Conservation (phyloP, 108 stramenopile genomes). For the Pseudonitzschia multistriata region DNA sequence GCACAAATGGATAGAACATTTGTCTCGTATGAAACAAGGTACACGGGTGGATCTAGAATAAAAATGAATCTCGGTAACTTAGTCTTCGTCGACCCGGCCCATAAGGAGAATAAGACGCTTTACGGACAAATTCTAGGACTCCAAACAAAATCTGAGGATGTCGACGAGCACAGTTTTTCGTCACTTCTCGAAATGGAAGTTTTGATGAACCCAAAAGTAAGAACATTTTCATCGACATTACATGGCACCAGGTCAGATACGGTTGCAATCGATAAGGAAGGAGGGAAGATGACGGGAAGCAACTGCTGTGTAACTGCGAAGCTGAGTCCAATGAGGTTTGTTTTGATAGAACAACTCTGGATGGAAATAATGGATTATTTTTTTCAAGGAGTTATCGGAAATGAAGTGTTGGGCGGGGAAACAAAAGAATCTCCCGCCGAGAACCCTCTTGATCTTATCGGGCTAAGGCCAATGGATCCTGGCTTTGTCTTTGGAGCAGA, state of each 20-base stretch:
- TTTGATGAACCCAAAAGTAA: constrained; percentile 28
- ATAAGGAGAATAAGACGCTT: constrained; percentile 41
- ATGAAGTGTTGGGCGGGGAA: constrained; percentile 61
- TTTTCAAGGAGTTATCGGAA: constrained; percentile 72
- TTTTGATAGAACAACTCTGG: constrained; percentile 74
- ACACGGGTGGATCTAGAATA: constrained; percentile 49
- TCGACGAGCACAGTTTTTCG: constrained; percentile 15
- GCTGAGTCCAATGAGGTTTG: constrained; percentile 74
- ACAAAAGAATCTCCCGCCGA: constrained; percentile 17
- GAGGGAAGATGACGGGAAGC: constrained; percentile 40
- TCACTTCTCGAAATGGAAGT: constrained; percentile 55
- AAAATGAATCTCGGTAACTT: constrained; percentile 57
- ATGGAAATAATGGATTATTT: constrained; percentile 81
- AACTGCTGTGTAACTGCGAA: constrained; percentile 43
- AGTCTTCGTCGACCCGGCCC: constrained; percentile 46
- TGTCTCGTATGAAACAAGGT: constrained; percentile 35
- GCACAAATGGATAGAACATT: constrained; percentile 70
- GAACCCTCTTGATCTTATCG: background rate
- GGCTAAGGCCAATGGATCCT: background rate
- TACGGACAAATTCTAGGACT: constrained; percentile 71
- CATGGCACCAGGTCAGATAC: constrained; percentile 17
- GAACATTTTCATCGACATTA: constrained; percentile 14
- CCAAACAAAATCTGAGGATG: constrained; percentile 28
- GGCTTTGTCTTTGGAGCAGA: constrained; percentile 28
- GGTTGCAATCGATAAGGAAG: constrained; percentile 37